A percentile compares a stretch with the other conserved stretches of the same genome.
Conservation (phyloP, 441 rosid species). For the Breynia disticha region DNA sequence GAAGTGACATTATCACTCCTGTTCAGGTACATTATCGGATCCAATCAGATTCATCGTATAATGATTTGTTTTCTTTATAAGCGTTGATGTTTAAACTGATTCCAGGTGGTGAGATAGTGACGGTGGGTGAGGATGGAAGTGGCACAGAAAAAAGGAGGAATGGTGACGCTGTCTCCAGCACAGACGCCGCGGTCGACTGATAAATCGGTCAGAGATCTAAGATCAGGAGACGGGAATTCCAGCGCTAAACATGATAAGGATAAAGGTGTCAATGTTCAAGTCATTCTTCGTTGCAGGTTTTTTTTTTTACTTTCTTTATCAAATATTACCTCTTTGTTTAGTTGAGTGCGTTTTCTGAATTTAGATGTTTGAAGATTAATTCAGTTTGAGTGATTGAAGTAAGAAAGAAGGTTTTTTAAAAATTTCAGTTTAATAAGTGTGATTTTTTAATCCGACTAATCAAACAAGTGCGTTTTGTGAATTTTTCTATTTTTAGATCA, state of each 20-base stretch:
- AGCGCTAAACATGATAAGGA: constrained; percentile 63
- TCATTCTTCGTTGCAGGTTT: constrained; percentile 93
- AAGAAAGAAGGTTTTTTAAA: too few species aligned
- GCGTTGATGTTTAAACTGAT: too few species aligned
- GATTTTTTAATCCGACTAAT: too few species aligned
- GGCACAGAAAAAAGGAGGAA: constrained; percentile 52
- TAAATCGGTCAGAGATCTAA: constrained; percentile 68
- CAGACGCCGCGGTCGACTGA: constrained; percentile 90
- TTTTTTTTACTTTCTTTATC: constrained; percentile 4
- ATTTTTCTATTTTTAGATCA: too few species aligned
- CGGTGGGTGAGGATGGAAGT: constrained; percentile 32
- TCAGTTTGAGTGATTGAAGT: too few species aligned
- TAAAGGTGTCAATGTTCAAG: constrained; percentile 95
- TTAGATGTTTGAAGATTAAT: too few species aligned
- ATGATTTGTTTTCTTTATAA: too few species aligned
- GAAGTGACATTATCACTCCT: not conserved
- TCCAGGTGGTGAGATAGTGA: not conserved
- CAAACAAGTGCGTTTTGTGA: too few species aligned
- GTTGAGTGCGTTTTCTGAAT: too few species aligned
- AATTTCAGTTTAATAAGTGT: too few species aligned
- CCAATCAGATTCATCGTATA: too few species aligned
- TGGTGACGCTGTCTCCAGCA: constrained; percentile 64
- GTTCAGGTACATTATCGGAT: not conserved
- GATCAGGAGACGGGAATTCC: constrained; percentile 66
- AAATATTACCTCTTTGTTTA: not conserved